Evolutionary conservation across 2,329 filamentous ascomycete genomes (phyloP), one percentile per base, ranked within the genome.

Genomic region (Diaporthe citriasiana): DNA sequence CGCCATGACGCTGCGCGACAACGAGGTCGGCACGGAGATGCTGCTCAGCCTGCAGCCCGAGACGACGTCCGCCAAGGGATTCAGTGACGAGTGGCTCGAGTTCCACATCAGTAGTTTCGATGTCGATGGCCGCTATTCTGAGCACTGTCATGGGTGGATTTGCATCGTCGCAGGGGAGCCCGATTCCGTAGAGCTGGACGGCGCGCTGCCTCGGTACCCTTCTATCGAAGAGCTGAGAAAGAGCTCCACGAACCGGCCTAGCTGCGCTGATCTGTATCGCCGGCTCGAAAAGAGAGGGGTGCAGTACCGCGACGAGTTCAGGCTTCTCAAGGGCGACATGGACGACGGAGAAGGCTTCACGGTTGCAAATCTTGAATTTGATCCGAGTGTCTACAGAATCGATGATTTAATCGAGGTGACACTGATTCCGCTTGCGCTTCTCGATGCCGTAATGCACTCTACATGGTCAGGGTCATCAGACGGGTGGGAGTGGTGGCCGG

Each of bases 11-110:
- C 12, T 82, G 13, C 78, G 76, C 1, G 71, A 74, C 13, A 76
- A 79, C 1, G 77, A 75, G 0, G 83, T 85, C 72, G 71, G 84
- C 0, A 74, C 83, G 33, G 83, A 82, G 0, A 79, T 78, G 0
- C 70, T 84, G 0, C 17, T 71, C 10, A 71, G 30, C 6, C 13
- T 81, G 0, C 82, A 78, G 0, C 69, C 55, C 3, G 77, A 79
- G 60, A 66, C 30, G 71, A 76, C 1, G 63, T 60, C 55, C 9
- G 57, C 55, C 45, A 57, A 50, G 57, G 22, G 60, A 30, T 66
- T 66, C 30, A 66, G 60, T 22, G 60, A 51, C 1, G 60, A 38
- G n/a, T 71, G 69, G 69, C 57, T 71, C n/a, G 69, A 71, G n/a
- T 71, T 71, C 30, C 55, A 57, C 17, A 71, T 71, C 55, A 60